These are phyloP conservation scores for Thalassia testudinum DNA, from an alignment of 116 monocot genomes.

Conservation along the genomic window DNA sequence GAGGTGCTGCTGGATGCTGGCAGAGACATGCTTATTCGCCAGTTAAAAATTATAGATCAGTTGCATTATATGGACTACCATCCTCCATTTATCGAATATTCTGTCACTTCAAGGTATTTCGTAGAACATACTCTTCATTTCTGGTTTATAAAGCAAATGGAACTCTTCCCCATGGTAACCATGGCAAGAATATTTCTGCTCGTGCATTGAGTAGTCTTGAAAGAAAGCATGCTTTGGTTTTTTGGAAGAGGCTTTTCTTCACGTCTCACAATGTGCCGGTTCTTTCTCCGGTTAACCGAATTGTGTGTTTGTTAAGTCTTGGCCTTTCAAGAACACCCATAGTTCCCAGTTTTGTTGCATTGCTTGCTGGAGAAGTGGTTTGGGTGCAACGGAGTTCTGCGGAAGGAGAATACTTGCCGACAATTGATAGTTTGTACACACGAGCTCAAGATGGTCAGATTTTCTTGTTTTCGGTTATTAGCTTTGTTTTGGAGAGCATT, in stretches of 20 bases:
- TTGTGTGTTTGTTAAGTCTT: constrained; percentile 43
- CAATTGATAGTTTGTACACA: constrained; percentile 21
- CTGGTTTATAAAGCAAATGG: background rate
- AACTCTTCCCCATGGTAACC: background rate
- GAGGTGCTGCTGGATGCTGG: no score
- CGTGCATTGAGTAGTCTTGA: background rate
- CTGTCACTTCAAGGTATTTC: no score
- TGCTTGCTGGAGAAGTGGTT: constrained; percentile 32
- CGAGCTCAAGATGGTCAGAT: constrained; percentile 32
- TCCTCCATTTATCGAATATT: no score
- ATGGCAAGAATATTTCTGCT: background rate
- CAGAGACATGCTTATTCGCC: no score
- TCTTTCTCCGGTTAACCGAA: constrained; percentile 17
- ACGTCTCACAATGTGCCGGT: background rate
- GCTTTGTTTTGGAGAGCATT: constrained; percentile 21
- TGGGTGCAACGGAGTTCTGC: constrained; percentile 22
- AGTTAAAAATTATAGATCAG: no score
- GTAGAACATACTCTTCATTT: no score
- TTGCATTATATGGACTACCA: no score
- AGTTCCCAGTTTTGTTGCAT: constrained; percentile 38
- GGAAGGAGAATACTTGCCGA: constrained; percentile 24
- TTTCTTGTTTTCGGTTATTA: constrained; percentile 25
- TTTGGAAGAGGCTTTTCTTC: background rate
- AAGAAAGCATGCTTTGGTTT: background rate
- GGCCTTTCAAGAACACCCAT: constrained; percentile 37